These are phyloP conservation scores for Hypoxylon sp. DNA, from an alignment of 2,329 filamentous ascomycete genomes.

Conservation along the genomic window DNA sequence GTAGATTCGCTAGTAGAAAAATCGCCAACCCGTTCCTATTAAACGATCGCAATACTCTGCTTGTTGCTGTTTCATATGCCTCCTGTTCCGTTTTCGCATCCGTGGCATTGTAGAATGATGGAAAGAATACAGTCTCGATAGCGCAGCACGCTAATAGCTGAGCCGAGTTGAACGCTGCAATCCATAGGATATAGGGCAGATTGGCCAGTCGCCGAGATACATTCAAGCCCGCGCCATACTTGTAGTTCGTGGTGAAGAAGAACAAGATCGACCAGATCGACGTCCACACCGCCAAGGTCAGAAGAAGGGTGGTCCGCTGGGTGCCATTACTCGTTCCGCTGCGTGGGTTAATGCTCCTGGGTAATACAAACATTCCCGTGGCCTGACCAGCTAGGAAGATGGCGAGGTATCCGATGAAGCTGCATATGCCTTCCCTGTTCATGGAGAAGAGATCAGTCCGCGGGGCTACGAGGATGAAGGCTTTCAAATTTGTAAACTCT, in stretches of 20 bases:
- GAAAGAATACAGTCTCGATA: slow-evolving; percentile 85
- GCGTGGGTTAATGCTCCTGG: slow-evolving; percentile 65
- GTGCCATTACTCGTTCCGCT: slow-evolving; percentile 60
- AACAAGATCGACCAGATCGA: slow-evolving; percentile 79
- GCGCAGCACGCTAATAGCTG: slow-evolving; percentile 84
- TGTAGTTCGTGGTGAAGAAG: slow-evolving; percentile 75
- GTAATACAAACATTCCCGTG: slow-evolving; percentile 83
- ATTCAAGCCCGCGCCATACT: slow-evolving; percentile 78
- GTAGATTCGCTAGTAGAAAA: slow-evolving; percentile 88
- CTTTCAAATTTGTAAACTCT: slow-evolving; percentile 82
- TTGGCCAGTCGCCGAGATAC: slow-evolving; percentile 94
- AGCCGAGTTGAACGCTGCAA: slow-evolving; percentile 89
- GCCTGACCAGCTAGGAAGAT: slow-evolving; percentile 94
- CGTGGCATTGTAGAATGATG: slow-evolving; percentile 73
- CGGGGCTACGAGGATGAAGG: slow-evolving; percentile 85
- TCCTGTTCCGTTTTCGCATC: slow-evolving; percentile 72
- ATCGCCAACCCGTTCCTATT: slow-evolving; percentile 90
- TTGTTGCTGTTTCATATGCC: slow-evolving; percentile 79
- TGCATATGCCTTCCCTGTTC: slow-evolving; percentile 96
- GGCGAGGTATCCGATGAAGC: slow-evolving; percentile 91
- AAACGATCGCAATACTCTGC: slow-evolving; percentile 83
- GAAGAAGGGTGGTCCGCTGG: slow-evolving; percentile 71
- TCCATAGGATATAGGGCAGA: slow-evolving; percentile 93
- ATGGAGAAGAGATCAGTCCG: slow-evolving; percentile 84
- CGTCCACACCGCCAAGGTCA: slow-evolving; percentile 75